Percentiles rank a stretch among this genome's conserved stretches.
These are phyloP conservation scores for Fusarium burgessii DNA, from an alignment of 2,329 filamentous ascomycete species.

Conservation along the genomic window DNA sequence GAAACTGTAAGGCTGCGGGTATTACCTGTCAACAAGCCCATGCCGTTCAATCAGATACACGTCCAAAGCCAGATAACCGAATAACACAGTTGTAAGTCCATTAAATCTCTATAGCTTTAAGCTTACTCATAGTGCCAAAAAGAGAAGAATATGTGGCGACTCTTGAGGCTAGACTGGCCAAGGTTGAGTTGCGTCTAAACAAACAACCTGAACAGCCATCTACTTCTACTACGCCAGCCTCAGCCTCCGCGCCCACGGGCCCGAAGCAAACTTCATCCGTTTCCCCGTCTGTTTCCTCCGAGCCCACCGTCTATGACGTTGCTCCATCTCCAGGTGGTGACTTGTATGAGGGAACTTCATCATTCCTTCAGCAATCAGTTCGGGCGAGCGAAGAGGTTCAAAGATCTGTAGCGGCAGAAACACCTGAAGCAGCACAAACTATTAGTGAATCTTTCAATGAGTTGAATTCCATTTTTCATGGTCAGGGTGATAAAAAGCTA, in stretches of 20 bases:
- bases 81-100: conserved; percentile 21
- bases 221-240: neutral
- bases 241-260: neutral
- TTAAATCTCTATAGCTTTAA: fast-evolving
- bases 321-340: neutral
- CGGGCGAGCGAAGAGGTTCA: conserved; percentile 31
- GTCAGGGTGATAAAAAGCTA: neutral
- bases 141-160: conserved; percentile 28
- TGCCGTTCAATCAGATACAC: conserved; percentile 12
- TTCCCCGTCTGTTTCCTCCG: conserved; percentile 14
- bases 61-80: conserved; percentile 23
- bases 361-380: conserved; percentile 33
- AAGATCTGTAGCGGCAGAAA: conserved; percentile 19
- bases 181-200: conserved; percentile 19
- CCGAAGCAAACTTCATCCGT: neutral
- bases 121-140: neutral
- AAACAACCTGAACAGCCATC: neutral
- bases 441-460: conserved; percentile 31
- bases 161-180: conserved; percentile 25
- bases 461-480: conserved; percentile 10
- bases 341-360: conserved; percentile 37
- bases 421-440: conserved; percentile 24
- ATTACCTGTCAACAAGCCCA: conserved; percentile 32
- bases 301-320: neutral
- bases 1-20: conserved; percentile 29